A percentile compares a stretch with the other conserved stretches of the same genome.
Conservation (phyloP, 768 basidiomycete genomes). For the Suillus alpinus region DNA sequence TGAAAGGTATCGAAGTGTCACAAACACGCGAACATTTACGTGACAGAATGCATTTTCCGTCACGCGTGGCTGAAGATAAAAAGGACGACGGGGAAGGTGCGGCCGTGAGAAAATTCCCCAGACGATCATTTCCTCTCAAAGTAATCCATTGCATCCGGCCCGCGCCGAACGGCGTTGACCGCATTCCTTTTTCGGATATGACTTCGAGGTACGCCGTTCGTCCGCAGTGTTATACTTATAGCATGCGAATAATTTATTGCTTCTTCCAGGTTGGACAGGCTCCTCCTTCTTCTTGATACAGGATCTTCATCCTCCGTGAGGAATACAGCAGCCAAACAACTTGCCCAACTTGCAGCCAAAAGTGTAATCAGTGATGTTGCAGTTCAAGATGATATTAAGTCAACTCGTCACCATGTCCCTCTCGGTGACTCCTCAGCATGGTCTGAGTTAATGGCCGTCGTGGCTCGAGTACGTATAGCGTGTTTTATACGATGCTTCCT, state of each 20-base stretch:
- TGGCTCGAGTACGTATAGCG: conserved; percentile 66
- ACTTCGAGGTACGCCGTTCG: conserved; percentile 60
- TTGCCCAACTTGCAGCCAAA: conserved; percentile 88
- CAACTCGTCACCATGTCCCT: conserved; percentile 53
- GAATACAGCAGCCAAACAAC: conserved; percentile 93
- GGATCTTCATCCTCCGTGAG: conserved; percentile 89
- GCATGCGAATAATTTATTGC: conserved; percentile 1
- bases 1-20: conserved; percentile 11
- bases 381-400: conserved; percentile 75
- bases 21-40: conserved; percentile 25
- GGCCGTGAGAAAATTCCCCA: conserved; percentile 52
- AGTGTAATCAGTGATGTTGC: conserved; percentile 80
- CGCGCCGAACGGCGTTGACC: conserved; percentile 49
- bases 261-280: conserved; percentile 81
- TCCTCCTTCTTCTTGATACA: conserved; percentile 92
- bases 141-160: conserved; percentile 37
- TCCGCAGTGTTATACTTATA: conserved; percentile 8
- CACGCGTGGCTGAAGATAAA: conserved; percentile 56
- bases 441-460: conserved; percentile 87
- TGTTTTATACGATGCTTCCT: not conserved
- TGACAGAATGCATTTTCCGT: conserved; percentile 39
- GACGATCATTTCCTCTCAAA: conserved; percentile 44
- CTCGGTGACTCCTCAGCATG: conserved; percentile 73
- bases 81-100: conserved; percentile 49
- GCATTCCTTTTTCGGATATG: conserved; percentile 59